These are phyloP conservation scores for Ophiostoma pallidulum DNA, from an alignment of 2,329 filamentous ascomycete genomes.

Conservation along the genomic window DNA sequence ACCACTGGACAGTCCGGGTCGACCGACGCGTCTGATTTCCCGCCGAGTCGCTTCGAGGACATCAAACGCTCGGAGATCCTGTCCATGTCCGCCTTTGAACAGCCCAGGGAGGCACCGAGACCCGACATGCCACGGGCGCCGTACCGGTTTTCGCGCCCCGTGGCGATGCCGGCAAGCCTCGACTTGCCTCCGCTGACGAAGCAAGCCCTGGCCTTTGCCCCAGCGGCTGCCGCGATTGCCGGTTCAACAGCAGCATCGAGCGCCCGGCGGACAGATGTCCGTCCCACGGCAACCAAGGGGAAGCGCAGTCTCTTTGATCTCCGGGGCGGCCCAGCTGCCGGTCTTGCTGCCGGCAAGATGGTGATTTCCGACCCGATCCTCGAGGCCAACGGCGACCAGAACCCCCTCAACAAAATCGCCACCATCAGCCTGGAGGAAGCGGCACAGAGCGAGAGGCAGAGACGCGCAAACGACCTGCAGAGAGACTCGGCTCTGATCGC, in stretches of 20 bases:
- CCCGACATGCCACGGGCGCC: conserved; percentile 15
- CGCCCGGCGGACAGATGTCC: not conserved
- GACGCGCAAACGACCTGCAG: conserved; percentile 27
- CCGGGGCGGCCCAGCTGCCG: conserved; percentile 20
- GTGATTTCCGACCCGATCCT: conserved; percentile 43
- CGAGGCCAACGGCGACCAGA: conserved; percentile 27
- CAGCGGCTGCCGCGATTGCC: not conserved
- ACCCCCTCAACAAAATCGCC: conserved; percentile 35
- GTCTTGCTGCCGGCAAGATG: conserved; percentile 27
- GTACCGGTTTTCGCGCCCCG: conserved; percentile 27
- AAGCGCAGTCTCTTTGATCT: conserved; percentile 24
- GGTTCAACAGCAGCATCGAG: not conserved
- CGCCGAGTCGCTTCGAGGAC: conserved; percentile 40
- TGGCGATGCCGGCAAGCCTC: not conserved
- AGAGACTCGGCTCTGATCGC: conserved; percentile 26
- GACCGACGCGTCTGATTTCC: conserved; percentile 32
- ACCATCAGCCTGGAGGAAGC: conserved; percentile 43
- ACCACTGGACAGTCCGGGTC: conserved; percentile 30
- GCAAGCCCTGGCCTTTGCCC: not conserved
- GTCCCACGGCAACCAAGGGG: conserved; percentile 13
- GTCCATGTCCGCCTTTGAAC: conserved; percentile 29
- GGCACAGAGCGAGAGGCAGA: conserved; percentile 35
- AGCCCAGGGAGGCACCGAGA: conserved; percentile 22
- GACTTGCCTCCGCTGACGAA: not conserved
- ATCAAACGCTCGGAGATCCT: conserved; percentile 33